Conservation (phyloP, 2,329 filamentous ascomycete species). For the Neonectria faginata region DNA sequence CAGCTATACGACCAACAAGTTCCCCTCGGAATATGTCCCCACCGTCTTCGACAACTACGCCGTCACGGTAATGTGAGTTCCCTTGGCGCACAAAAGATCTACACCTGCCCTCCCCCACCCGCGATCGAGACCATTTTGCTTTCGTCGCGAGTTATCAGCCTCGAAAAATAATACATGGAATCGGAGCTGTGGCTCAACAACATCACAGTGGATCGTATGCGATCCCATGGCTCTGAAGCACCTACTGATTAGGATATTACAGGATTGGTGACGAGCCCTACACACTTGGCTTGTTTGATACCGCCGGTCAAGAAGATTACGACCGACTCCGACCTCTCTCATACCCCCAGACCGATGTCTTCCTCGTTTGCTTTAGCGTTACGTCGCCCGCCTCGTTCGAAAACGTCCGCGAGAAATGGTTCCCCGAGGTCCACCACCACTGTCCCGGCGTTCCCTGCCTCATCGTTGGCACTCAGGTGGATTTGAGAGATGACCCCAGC, state of each 20-base stretch:
- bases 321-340: constrained; percentile 95
- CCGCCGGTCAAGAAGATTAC: constrained; percentile 99
- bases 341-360: constrained; percentile 98
- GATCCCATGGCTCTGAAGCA: constrained; percentile 10
- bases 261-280: constrained; percentile 99
- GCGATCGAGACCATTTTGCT: constrained; percentile 24
- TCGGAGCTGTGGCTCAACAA: constrained; percentile 11
- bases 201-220: constrained; percentile 14
- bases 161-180: constrained; percentile 4
- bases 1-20: constrained; percentile 99
- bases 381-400: constrained; percentile 98
- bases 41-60: constrained; percentile 99
- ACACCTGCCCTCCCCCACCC: constrained; percentile 32
- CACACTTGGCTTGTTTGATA: constrained; percentile 97
- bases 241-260: constrained; percentile 36
- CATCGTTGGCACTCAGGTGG: constrained; percentile 97
- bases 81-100: constrained; percentile 35
- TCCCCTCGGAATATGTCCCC: constrained; percentile 99
- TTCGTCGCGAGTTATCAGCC: constrained; percentile 19
- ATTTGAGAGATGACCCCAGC: constrained; percentile 88
- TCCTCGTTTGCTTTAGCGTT: constrained; percentile 98
- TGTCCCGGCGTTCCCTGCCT: constrained; percentile 97
- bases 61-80: constrained; percentile 96
- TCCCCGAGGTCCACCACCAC: constrained; percentile 98
- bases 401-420: constrained; percentile 99